These are phyloP conservation scores for Teunomyces funiuensis DNA, from an alignment of 805 yeast species.

Conservation along the genomic window DNA sequence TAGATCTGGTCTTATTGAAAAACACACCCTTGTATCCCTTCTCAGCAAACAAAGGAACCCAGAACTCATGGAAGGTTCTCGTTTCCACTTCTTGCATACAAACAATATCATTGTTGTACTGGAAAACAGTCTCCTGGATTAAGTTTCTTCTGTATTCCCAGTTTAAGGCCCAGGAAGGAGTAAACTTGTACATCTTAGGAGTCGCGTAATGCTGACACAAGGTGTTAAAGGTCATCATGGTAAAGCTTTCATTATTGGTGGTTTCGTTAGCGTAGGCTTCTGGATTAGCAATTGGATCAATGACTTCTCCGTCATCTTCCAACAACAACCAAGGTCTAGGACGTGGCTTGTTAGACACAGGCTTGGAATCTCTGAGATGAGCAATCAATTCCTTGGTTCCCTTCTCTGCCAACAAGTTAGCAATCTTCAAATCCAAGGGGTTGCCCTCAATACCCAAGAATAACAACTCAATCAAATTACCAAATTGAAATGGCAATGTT, in stretches of 20 bases:
- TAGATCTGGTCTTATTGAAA: conserved; percentile 87
- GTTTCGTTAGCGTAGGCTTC: conserved; percentile 32
- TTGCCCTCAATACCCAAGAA: conserved; percentile 94
- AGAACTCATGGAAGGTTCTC: conserved; percentile 77
- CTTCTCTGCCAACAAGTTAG: conserved; percentile 68
- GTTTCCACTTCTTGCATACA: conserved; percentile 97
- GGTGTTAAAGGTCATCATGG: conserved; percentile 84
- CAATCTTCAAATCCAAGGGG: conserved; percentile 64
- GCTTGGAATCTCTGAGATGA: conserved; percentile 79
- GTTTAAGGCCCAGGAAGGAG: conserved; percentile 95
- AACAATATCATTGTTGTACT: conserved; percentile 68
- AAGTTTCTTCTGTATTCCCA: conserved; percentile 88
- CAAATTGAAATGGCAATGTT: conserved; percentile 80
- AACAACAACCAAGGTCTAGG: conserved; percentile 84
- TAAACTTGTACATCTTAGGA: conserved; percentile 84
- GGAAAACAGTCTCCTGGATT: conserved; percentile 69
- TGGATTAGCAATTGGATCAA: conserved; percentile 32
- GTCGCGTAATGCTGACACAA: conserved; percentile 96
- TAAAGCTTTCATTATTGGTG: conserved; percentile 47
- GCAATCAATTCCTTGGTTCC: conserved; percentile 84
- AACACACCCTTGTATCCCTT: conserved; percentile 80
- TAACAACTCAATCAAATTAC: conserved; percentile 78
- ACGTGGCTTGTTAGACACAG: conserved; percentile 60
- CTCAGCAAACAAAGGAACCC: conserved; percentile 72
- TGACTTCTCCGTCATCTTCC: conserved; percentile 71